These are phyloP conservation scores for Stemphylium vesicarium DNA, from an alignment of 2,329 filamentous ascomycete genomes.

Conservation along the genomic window DNA sequence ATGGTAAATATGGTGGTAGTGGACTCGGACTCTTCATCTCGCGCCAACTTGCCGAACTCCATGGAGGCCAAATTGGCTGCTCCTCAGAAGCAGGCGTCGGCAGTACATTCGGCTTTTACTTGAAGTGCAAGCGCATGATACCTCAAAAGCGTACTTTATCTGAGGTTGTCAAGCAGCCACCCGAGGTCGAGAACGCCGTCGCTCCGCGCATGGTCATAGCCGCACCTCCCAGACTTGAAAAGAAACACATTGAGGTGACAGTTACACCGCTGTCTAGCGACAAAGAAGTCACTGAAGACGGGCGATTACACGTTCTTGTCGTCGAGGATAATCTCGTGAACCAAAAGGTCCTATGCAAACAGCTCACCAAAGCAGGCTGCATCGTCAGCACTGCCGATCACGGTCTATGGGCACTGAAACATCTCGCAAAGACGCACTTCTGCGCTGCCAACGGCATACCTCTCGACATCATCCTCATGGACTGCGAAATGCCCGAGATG, in stretches of 20 bases:
- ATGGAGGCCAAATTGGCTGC: constrained; percentile 46
- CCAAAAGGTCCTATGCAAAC: constrained; percentile 43
- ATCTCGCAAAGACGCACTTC: constrained; percentile 29
- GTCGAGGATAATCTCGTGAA: constrained; percentile 50
- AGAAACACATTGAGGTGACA: neutral
- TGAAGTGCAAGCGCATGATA: constrained; percentile 31
- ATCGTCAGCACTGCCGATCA: constrained; percentile 40
- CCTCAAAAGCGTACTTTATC: constrained; percentile 6
- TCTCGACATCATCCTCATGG: constrained; percentile 45
- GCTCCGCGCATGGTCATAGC: neutral
- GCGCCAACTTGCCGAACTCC: constrained; percentile 43
- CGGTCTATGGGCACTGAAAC: constrained; percentile 39
- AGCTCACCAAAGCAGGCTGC: constrained; percentile 42
- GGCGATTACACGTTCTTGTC: constrained; percentile 35
- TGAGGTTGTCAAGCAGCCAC: constrained; percentile 5
- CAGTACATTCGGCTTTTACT: constrained; percentile 45
- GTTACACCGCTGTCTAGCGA: neutral
- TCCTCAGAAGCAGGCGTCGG: constrained; percentile 38
- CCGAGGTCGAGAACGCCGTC: neutral
- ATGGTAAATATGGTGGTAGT: constrained; percentile 43
- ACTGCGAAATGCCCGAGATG: constrained; percentile 51
- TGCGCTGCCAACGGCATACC: constrained; percentile 19
- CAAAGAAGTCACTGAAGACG: neutral
- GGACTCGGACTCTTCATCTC: constrained; percentile 49
- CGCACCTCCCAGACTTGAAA: neutral